Evolutionary conservation across 176 grass and related monocot species (phyloP), one percentile per base, ranked within the genome.

Genomic region (Aegilops sharonensis): DNA sequence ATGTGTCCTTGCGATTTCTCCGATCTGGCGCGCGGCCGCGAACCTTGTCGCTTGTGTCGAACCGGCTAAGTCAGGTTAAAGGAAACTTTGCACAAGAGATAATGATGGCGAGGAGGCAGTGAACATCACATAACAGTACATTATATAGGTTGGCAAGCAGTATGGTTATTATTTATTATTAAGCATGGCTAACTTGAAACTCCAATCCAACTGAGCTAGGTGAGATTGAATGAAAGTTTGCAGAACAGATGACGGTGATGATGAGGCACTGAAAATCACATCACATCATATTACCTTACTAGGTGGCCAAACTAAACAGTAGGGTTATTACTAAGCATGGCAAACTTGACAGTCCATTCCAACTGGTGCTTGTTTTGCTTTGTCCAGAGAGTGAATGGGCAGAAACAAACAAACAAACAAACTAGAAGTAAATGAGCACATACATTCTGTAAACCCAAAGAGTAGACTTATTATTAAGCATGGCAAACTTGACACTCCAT

Each of bases 1-100:
- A 64, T 94, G 92, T 27, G 94, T 94, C 80, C 94, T 99, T 78
- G 97, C 90, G 15, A 99, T 94, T 68, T 94, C 97, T 77, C 97
- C 94, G 77, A 99, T 99, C 92, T 99, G 94, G 37, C 94, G 87
- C 40, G 97, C 94, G 72, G 97, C 97, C 37, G 90, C 94, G 59
- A 91, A 92, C 89, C 97, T 92, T 24, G 94, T 99, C 2, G 85
- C 78, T 95, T 94, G 94, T 11, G 94, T 94, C 24, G 97, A 99
- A 90, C 97, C 97, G 90, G 97, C 97, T 99, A 78, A 31, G 69
- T 32, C 32, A 79, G 81, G 87, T 97, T 87, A 92, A 97, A 84
- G 83, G 66, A 92, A 88, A 85, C 29, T 71, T 69, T 14, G 83
- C 72, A 80, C 11, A 73, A 59, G 10, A 81, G 30, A 90, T 4